Percentiles rank a stretch among this genome's conserved stretches.
These are phyloP conservation scores for Gentiana dahurica DNA, from an alignment of 257 asterid genomes.

Conservation along the genomic window DNA sequence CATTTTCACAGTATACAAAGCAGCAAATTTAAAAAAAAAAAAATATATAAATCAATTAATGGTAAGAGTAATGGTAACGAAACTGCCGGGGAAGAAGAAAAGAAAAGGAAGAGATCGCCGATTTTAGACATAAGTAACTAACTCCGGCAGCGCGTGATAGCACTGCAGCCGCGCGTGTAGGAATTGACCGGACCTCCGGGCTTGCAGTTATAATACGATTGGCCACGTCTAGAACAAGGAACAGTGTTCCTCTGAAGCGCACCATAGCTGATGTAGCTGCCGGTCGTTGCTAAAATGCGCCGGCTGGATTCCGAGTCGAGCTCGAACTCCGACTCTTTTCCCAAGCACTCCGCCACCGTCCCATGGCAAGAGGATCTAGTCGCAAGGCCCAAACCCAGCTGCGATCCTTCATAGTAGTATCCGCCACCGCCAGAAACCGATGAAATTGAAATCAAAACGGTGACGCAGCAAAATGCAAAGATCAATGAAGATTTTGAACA, in stretches of 20 bases:
- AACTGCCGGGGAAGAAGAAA: neutral
- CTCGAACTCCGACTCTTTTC: conserved; percentile 44
- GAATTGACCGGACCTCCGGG: conserved; percentile 90
- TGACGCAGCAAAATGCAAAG: conserved; percentile 5
- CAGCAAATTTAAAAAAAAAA: neutral
- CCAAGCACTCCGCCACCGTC: no score
- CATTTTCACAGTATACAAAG: conserved; percentile 16
- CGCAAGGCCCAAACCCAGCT: conserved; percentile 48
- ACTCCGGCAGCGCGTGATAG: conserved; percentile 83
- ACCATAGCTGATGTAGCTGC: conserved; percentile 81
- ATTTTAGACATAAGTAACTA: conserved; percentile 9
- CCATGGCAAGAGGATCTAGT: conserved; percentile 39
- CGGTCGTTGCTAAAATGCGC: conserved; percentile 53
- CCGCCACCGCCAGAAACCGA: conserved; percentile 42
- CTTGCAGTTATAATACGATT: conserved; percentile 90
- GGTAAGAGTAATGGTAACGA: no score
- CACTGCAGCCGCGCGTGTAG: conserved; percentile 81
- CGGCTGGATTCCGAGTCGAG: conserved; percentile 71
- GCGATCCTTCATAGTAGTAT: conserved; percentile 14
- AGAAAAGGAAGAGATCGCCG: neutral
- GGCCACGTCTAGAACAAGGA: conserved; percentile 95
- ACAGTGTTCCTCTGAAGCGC: conserved; percentile 77
- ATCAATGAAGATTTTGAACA: neutral
- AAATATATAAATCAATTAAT: conserved; percentile 3
- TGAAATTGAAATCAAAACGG: conserved; percentile 7